Conservation (phyloP, 805 yeast species). For the Isabelozyma gotoi region DNA sequence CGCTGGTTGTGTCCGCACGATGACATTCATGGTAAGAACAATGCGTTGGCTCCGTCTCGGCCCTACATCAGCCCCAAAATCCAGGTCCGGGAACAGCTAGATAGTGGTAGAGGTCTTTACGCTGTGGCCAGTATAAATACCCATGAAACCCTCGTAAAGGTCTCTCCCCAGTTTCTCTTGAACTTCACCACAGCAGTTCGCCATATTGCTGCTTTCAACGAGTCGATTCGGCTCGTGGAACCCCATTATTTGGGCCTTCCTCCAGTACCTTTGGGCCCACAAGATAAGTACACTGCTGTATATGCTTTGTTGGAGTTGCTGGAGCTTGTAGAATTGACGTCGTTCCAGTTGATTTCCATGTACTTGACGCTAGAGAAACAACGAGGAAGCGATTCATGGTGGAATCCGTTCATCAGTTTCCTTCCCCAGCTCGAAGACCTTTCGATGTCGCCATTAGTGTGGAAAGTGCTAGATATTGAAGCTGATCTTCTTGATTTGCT, state of each 20-base stretch:
- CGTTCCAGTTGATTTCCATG: conserved; percentile 60
- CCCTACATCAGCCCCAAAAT: neutral
- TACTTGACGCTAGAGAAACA: conserved; percentile 47
- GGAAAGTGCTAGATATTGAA: conserved; percentile 44
- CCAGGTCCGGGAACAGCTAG: conserved; percentile 5
- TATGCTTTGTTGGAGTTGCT: conserved; percentile 30
- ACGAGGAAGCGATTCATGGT: conserved; percentile 46
- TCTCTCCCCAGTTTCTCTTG: conserved; percentile 58
- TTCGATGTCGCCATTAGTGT: conserved; percentile 56
- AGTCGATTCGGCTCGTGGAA: conserved; percentile 24
- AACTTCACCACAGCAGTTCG: conserved; percentile 53
- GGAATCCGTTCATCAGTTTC: conserved; percentile 68
- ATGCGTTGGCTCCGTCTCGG: neutral
- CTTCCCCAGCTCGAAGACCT: conserved; percentile 62
- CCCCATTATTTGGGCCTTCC: conserved; percentile 23
- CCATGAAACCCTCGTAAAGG: conserved; percentile 49
- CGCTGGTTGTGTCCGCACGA: neutral
- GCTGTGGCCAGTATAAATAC: conserved; percentile 35
- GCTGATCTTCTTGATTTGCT: conserved; percentile 34
- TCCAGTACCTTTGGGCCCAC: neutral
- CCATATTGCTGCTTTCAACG: conserved; percentile 44
- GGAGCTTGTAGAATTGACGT: conserved; percentile 44
- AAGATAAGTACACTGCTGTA: conserved; percentile 25
- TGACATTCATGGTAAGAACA: neutral
- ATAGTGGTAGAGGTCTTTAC: conserved; percentile 66